These are phyloP conservation scores for Xylaria palmicola DNA, from an alignment of 495 filamentous ascomycete genomes.

Conservation along the genomic window DNA sequence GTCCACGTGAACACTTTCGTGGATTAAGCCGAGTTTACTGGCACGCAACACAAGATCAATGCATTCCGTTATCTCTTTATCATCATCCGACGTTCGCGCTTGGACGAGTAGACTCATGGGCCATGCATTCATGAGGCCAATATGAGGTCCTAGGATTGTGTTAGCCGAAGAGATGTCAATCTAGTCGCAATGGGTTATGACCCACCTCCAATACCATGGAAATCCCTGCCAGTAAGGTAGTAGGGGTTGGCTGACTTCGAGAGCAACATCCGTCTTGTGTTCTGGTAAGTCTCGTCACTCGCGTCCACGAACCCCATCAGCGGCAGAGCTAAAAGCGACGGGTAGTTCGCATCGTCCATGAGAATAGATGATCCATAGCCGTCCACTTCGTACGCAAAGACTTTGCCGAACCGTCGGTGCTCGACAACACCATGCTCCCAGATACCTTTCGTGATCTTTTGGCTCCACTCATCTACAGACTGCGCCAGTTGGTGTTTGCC, in stretches of 20 bases:
- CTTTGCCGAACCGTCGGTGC: slow-evolving; percentile 78
- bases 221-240: slow-evolving; percentile 74
- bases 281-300: slow-evolving; percentile 72
- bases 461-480: slow-evolving; percentile 59
- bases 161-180: neutral
- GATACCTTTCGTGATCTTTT: slow-evolving; percentile 70
- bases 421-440: slow-evolving; percentile 87
- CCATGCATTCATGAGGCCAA: slow-evolving; percentile 91
- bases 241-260: slow-evolving; percentile 81
- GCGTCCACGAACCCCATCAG: slow-evolving; percentile 76
- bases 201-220: slow-evolving; percentile 82
- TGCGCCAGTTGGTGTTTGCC: slow-evolving; percentile 52
- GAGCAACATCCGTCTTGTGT: slow-evolving; percentile 90
- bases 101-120: slow-evolving; percentile 92
- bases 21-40: slow-evolving; percentile 74
- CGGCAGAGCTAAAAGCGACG: slow-evolving; percentile 83
- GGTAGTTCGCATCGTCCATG: slow-evolving; percentile 98
- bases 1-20: slow-evolving; percentile 91
- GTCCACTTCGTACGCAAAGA: slow-evolving; percentile 97
- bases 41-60: slow-evolving; percentile 72
- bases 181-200: neutral
- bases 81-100: slow-evolving; percentile 84
- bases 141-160: slow-evolving; percentile 49
- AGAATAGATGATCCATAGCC: slow-evolving; percentile 87
- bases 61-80: slow-evolving; percentile 73